These are phyloP conservation scores for Blastocystis sp. DNA, from an alignment of 352 stramenopile species.

Conservation along the genomic window DNA sequence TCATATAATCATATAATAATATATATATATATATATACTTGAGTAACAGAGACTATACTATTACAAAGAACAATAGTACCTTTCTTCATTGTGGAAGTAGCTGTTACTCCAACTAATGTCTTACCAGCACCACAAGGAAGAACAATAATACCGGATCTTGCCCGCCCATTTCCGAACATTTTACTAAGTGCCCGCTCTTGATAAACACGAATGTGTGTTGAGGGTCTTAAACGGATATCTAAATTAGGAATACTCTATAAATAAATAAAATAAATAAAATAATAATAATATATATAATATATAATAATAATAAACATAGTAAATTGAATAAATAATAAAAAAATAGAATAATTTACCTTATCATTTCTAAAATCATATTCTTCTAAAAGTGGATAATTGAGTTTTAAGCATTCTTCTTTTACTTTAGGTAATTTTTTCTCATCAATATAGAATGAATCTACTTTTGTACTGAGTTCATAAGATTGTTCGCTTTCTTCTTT, in stretches of 20 bases:
- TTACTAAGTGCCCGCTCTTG: constrained; percentile 92
- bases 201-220: constrained; percentile 81
- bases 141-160: constrained; percentile 94
- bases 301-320: too few species aligned
- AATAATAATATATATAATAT: too few species aligned
- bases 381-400: constrained; percentile 94
- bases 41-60: constrained; percentile 69
- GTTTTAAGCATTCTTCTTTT: constrained; percentile 73
- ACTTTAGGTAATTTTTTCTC: constrained; percentile 66
- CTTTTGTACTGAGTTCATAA: constrained; percentile 22
- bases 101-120: constrained; percentile 76
- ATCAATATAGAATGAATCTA: constrained; percentile 50
- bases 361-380: constrained; percentile 94
- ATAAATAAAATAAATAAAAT: too few species aligned
- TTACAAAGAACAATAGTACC: constrained; percentile 85
- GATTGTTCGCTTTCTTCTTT: not conserved
- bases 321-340: too few species aligned
- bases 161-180: constrained; percentile 96
- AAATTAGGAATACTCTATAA: constrained; percentile 51
- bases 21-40: too few species aligned
- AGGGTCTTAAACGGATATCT: constrained; percentile 58
- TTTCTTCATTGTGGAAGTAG: constrained; percentile 84
- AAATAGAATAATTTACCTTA: constrained; percentile 18
- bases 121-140: constrained; percentile 86
- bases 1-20: too few species aligned